These are phyloP conservation scores for Malus asiatica DNA, from an alignment of 306 rosid genomes.

Conservation along the genomic window DNA sequence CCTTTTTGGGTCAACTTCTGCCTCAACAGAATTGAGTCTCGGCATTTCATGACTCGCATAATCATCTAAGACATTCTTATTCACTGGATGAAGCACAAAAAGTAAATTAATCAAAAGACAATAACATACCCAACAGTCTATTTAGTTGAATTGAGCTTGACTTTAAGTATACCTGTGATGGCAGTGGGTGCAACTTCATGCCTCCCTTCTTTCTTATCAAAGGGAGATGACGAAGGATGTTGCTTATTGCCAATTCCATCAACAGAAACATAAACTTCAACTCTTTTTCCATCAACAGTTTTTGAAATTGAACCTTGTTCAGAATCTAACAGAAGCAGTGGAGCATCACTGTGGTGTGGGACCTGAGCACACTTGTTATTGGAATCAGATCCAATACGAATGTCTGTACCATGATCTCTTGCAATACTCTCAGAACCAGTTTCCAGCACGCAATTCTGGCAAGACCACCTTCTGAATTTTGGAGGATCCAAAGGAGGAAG, in stretches of 20 bases:
- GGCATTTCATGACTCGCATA: conserved; percentile 23
- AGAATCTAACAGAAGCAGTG: conserved; percentile 26
- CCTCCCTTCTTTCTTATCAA: conserved; percentile 40
- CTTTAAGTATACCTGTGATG: conserved; percentile 39
- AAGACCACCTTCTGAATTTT: conserved; percentile 46
- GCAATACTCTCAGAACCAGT: conserved; percentile 26
- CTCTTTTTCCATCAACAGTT: conserved; percentile 33
- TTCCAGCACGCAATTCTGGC: conserved; percentile 42
- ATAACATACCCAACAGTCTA: neutral
- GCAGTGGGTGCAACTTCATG: conserved; percentile 25
- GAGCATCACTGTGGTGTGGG: conserved; percentile 12
- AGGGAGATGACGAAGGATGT: conserved; percentile 25
- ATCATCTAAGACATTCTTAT: conserved; percentile 37
- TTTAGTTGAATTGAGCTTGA: conserved; percentile 5
- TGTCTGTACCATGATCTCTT: conserved; percentile 20
- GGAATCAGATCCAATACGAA: conserved; percentile 27
- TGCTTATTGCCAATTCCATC: conserved; percentile 21
- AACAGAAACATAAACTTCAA: conserved; percentile 33
- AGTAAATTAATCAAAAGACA: neutral
- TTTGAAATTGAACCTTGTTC: conserved; percentile 38
- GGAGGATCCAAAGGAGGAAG: conserved; percentile 57
- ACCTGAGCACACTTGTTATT: conserved; percentile 18
- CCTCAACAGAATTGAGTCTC: conserved; percentile 9
- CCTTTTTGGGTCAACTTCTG: conserved; percentile 24
- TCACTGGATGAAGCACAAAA: conserved; percentile 32